Evolutionary conservation across 208 protist genomes (phyloP).

Genomic region (Blechomonas ayalai): DNA sequence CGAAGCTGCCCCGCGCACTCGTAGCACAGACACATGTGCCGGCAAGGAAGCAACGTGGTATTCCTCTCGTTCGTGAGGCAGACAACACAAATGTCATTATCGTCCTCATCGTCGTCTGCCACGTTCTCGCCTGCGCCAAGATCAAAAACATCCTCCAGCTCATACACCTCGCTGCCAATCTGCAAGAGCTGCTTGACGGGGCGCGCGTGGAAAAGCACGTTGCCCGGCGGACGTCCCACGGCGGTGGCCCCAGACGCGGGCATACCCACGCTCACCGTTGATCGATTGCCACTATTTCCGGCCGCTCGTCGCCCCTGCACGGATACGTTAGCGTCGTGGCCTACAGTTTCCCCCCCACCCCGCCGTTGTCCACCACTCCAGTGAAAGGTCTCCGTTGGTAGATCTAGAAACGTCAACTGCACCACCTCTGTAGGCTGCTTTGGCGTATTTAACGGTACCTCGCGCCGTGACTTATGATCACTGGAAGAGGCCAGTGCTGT

Average conservation of each 20-base stretch:
- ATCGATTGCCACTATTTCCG: no score
- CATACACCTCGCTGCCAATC: constrained; percentile 61
- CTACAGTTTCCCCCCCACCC: neutral
- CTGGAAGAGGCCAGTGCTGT: no score
- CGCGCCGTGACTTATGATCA: no score
- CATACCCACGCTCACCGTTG: neutral
- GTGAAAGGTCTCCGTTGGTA: constrained; percentile 1
- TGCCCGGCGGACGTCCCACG: neutral
- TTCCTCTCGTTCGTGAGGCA: constrained; percentile 80
- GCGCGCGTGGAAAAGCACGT: constrained; percentile 14
- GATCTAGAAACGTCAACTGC: constrained; percentile 20
- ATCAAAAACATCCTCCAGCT: constrained; percentile 77
- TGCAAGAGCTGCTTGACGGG: constrained; percentile 70
- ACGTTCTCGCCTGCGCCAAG: constrained; percentile 13
- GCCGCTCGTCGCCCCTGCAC: no score
- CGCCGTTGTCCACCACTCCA: neutral
- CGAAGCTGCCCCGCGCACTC: constrained; percentile 77
- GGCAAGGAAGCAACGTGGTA: constrained; percentile 88
- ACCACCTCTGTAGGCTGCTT: no score
- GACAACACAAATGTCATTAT: constrained; percentile 66
- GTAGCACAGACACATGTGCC: constrained; percentile 89
- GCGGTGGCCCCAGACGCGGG: neutral
- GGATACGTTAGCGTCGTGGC: no score
- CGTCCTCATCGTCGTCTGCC: constrained; percentile 19
- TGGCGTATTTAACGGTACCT: no score